Evolutionary conservation across 2,329 filamentous ascomycete species (phyloP).

Genomic region (Chaetomiaceae sp.): DNA sequence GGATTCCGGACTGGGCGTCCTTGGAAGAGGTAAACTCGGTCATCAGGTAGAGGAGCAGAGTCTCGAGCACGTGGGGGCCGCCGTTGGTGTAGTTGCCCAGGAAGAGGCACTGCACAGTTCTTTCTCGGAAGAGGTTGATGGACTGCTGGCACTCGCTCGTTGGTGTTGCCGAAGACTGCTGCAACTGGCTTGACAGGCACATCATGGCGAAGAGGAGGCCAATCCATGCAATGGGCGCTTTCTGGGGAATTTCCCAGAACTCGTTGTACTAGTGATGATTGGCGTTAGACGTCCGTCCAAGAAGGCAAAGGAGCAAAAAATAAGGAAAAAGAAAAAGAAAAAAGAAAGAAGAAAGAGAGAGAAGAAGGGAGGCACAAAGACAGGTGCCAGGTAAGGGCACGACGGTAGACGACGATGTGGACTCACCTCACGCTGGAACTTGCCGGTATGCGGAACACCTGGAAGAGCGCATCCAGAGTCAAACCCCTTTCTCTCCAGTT

Average conservation of each 20-base stretch:
- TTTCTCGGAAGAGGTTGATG: conserved; percentile 26
- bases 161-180: not conserved
- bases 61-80: conserved; percentile 28
- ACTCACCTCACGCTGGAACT: not conserved
- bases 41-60: conserved; percentile 29
- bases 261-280: not conserved
- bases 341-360: too few relatives aligned
- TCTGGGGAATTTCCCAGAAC: not conserved
- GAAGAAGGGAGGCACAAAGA: too few relatives aligned
- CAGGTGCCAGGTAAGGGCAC: too few relatives aligned
- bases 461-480: too few relatives aligned
- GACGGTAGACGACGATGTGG: too few relatives aligned
- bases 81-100: conserved; percentile 32
- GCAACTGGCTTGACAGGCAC: not conserved
- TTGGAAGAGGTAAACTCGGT: conserved; percentile 28
- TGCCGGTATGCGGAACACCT: not conserved
- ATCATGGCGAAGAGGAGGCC: not conserved
- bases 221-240: not conserved
- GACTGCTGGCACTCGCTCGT: not conserved
- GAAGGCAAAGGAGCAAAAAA: too few relatives aligned
- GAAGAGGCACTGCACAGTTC: conserved; percentile 29
- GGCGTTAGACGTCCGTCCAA: too few relatives aligned
- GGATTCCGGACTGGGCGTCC: conserved; percentile 27
- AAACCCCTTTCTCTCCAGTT: too few relatives aligned
- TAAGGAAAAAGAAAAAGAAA: too few relatives aligned